Percentiles rank a stretch among this genome's conserved stretches.
These are phyloP conservation scores for Boletus fagicola DNA, from an alignment of 768 basidiomycete species.

Conservation along the genomic window DNA sequence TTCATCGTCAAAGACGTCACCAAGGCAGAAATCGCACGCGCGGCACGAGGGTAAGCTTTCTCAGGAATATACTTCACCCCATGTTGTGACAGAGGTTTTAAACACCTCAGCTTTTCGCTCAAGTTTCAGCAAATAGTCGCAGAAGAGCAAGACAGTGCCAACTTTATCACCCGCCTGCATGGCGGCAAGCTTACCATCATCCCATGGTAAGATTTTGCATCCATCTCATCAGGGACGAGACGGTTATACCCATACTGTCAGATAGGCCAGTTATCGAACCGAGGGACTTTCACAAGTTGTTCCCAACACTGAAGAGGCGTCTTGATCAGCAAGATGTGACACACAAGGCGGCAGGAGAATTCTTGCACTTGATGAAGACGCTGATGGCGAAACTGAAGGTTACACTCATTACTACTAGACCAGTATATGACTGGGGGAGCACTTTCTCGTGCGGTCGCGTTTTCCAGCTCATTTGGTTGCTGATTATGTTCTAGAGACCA, in stretches of 20 bases:
- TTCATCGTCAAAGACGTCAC: constrained; percentile 71
- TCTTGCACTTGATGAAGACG: constrained; percentile 55
- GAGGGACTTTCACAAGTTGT: constrained; percentile 53
- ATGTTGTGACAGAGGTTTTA: not conserved
- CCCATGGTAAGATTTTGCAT: constrained; percentile 41
- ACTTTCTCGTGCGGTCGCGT: constrained; percentile 46
- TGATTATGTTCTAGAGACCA: constrained; percentile 37
- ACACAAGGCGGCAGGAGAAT: constrained; percentile 50
- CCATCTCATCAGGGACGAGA: not conserved
- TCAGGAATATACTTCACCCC: not conserved
- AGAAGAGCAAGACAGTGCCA: constrained; percentile 55
- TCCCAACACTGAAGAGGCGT: constrained; percentile 43
- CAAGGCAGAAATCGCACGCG: constrained; percentile 53
- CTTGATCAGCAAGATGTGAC: constrained; percentile 49
- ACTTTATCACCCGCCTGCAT: constrained; percentile 61
- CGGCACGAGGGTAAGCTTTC: constrained; percentile 49
- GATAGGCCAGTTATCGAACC: constrained; percentile 58
- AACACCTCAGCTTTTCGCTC: constrained; percentile 45
- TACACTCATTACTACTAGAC: not conserved
- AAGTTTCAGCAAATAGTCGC: constrained; percentile 62
- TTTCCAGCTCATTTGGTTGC: not conserved
- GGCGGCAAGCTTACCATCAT: constrained; percentile 53
- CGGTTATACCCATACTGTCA: not conserved
- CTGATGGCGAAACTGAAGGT: constrained; percentile 68
- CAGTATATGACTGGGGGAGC: constrained; percentile 42